Percentiles rank a stretch among this genome's conserved stretches.
phyloP scores from a whole-genome alignment of 257 asterid genomes.

The Solanum rostratum region DNA sequence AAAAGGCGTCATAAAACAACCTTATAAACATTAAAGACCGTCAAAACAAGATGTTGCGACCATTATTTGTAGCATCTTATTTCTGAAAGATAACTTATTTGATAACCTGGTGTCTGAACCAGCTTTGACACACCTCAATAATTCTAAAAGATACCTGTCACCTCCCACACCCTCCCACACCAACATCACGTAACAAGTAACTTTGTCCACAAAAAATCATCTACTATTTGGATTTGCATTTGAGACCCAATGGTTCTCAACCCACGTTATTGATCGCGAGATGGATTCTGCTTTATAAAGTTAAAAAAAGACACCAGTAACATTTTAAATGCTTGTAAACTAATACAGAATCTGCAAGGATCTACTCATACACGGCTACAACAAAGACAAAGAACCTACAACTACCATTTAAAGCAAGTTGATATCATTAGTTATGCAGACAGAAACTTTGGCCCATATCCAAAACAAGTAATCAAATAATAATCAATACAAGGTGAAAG shows the following conservation, averaged over 20 bases:
- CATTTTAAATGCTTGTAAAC: neutral
- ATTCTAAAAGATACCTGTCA: neutral
- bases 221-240: neutral
- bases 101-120: neutral
- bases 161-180: neutral
- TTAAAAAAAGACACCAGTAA: neutral
- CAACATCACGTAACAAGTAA: neutral
- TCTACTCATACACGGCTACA: neutral
- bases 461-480: neutral
- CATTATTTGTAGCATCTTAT: neutral
- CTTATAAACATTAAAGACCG: neutral
- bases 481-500: neutral
- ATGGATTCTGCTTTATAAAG: neutral
- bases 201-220: neutral
- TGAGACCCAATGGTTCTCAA: neutral
- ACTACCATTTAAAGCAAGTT: neutral
- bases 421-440: neutral
- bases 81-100: neutral
- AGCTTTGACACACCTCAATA: neutral
- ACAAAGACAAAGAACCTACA: neutral
- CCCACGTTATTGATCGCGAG: neutral
- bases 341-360: neutral
- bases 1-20: neutral
- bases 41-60: neutral
- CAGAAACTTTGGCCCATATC: neutral